Evolutionary conservation across 148 eudicot genomes (phyloP), one percentile per base, ranked within the genome.

Genomic region (Rhododendron henanense): DNA sequence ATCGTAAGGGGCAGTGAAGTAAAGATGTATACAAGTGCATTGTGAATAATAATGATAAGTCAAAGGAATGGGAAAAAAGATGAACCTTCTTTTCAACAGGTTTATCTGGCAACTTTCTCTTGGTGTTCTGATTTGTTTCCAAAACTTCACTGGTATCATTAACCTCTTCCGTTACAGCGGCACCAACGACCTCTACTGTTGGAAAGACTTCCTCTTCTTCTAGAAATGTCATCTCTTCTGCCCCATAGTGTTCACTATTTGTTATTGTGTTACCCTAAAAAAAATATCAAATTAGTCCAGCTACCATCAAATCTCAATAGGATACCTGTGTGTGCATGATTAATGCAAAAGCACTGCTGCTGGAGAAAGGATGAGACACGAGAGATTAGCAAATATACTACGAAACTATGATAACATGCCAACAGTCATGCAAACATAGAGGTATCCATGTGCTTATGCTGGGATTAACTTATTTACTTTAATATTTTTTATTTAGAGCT

Each of bases 121-220:
- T 96, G 75, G 82, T 85, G 51, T 71, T 84, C 81, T 3, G 78
- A 55, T 89, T 90, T 73, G 88, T 87, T 90, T 91, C 92, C 84
- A 79, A 87, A 57, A 82, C 84, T 84, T 81, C 93, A 87, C 63
- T 85, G 41, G 77, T 48, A 82, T 53, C 86, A 19, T 71, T 83
- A 18, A 69, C 87, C 63, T 88, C 93, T 79, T 92, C 90, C 25
- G 79, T 90, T 75, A 73, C 85, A 79, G 87, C 87, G 35, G 85
- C 80, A 81, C 90, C 93, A 50, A 84, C 89, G 69, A 84, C 83
- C 10, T 85, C 84, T 23, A 88, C 90, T 79, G 91, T 88, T 14
- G 96, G 96, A 87, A 94, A 90, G 79, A 96, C 91, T 86, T 96
- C 99, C 86, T 95, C 97, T 85, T 95, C 97, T 84, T 89, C 80